A percentile compares a stretch with the other conserved stretches of the same genome.
Conservation (phyloP, 805 yeast genomes). For the Blastobotrys terrestris region DNA sequence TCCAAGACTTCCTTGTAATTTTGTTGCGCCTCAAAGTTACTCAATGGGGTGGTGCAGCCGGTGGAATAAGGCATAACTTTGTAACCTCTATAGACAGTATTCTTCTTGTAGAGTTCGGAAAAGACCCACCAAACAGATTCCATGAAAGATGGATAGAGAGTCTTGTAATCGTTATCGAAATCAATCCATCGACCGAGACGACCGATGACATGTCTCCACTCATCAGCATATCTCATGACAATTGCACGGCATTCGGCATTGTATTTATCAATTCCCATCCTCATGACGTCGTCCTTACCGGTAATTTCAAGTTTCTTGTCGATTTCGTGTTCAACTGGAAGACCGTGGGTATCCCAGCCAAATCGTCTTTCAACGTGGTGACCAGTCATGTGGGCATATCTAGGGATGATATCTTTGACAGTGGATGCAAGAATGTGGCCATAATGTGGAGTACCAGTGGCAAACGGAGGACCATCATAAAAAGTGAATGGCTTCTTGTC, state of each 20-base stretch:
- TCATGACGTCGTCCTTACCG: slow-evolving; percentile 90
- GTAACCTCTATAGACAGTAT: slow-evolving; percentile 87
- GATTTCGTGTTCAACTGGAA: slow-evolving; percentile 97
- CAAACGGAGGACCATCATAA: slow-evolving; percentile 99
- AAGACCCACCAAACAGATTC: slow-evolving; percentile 99
- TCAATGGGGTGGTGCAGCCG: slow-evolving; percentile 91
- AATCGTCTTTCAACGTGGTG: slow-evolving; percentile 93
- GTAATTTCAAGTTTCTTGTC: slow-evolving; percentile 94
- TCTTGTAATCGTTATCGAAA: slow-evolving; percentile 96
- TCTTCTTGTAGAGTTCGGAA: slow-evolving; percentile 77
- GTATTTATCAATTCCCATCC: slow-evolving; percentile 88
- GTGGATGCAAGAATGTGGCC: slow-evolving; percentile 98
- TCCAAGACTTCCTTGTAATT: slow-evolving; percentile 96
- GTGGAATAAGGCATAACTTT: slow-evolving; percentile 99
- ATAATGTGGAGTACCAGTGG: slow-evolving; percentile 98
- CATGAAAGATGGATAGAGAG: slow-evolving; percentile 93
- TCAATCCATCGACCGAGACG: slow-evolving; percentile 99
- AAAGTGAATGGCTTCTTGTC: slow-evolving; percentile 85
- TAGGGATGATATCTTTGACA: slow-evolving; percentile 92
- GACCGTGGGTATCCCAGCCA: slow-evolving; percentile 99
- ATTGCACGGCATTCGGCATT: slow-evolving; percentile 92
- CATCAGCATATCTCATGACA: slow-evolving; percentile 94
- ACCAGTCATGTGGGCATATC: slow-evolving; percentile 98
- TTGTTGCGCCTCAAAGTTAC: slow-evolving; percentile 97
- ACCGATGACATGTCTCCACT: slow-evolving; percentile 90